Conservation (phyloP, 305 asterid genomes). For the Fraxinus floribunda region DNA sequence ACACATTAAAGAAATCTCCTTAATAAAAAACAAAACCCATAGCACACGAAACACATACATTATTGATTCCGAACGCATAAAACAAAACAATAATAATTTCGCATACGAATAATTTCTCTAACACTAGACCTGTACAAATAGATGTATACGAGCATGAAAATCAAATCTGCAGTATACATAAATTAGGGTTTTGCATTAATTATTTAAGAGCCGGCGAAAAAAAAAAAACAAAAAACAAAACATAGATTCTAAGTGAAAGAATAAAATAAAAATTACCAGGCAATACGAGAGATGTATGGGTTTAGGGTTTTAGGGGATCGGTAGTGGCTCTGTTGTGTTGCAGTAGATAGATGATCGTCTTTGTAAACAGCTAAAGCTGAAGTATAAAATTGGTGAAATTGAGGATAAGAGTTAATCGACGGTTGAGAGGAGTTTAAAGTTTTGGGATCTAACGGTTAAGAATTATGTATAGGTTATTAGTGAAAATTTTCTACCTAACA, state of each 20-base stretch:
- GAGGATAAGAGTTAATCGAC: slow-evolving; percentile 10
- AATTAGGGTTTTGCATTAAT: slow-evolving; percentile 16
- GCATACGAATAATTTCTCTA: neutral
- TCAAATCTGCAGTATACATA: neutral
- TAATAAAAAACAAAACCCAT: neutral
- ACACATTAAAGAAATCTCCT: neutral
- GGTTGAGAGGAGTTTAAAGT: neutral
- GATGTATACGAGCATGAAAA: neutral
- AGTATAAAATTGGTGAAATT: neutral
- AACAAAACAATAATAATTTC: neutral
- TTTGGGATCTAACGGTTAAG: neutral
- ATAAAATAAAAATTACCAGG: neutral
- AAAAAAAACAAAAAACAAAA: neutral
- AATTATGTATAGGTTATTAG: neutral
- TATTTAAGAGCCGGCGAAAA: neutral
- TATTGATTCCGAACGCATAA: neutral
- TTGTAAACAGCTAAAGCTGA: neutral
- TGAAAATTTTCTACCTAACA: neutral
- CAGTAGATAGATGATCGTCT: slow-evolving; percentile 5
- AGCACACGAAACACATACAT: neutral
- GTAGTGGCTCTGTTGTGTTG: neutral
- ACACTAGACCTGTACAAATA: neutral
- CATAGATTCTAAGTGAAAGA: neutral
- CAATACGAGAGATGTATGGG: neutral
- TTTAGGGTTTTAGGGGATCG: neutral